phyloP scores from a whole-genome alignment of 2,329 filamentous ascomycete genomes.

The Ilyonectria robusta region DNA sequence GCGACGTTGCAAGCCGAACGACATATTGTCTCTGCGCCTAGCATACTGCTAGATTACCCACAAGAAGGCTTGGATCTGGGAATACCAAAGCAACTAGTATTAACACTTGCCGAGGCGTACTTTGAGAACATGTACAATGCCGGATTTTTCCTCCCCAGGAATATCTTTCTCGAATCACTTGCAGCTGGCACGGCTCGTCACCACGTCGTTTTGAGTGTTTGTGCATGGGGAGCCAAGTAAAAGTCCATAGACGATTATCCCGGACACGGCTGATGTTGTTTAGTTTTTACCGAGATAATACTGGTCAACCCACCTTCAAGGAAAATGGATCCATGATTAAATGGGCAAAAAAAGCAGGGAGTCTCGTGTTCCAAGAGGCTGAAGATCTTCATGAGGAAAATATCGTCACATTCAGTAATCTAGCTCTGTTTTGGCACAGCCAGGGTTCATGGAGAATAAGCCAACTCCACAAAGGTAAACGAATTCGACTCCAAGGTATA shows the following conservation, averaged over 20 bases:
- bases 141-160: constrained; percentile 23
- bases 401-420: constrained; percentile 35
- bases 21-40: background rate
- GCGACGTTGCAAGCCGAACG: too few species aligned
- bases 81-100: background rate
- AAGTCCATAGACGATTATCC: background rate
- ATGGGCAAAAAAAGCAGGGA: constrained; percentile 36
- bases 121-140: constrained; percentile 40
- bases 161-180: constrained; percentile 5
- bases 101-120: constrained; percentile 19
- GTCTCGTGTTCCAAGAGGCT: constrained; percentile 25
- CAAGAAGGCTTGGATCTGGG: background rate
- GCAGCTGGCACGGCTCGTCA: background rate
- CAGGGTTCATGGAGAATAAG: constrained; percentile 41
- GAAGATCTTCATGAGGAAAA: constrained; percentile 35
- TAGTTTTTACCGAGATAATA: constrained; percentile 35
- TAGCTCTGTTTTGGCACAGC: constrained; percentile 42
- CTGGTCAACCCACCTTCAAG: background rate
- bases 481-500: background rate
- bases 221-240: constrained; percentile 42
- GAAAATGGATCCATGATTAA: constrained; percentile 8
- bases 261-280: background rate
- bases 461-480: constrained; percentile 36
- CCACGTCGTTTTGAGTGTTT: constrained; percentile 35
- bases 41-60: background rate